phyloP scores from a whole-genome alignment of 2,329 filamentous ascomycete species.

The Cryphonectria naterciae region DNA sequence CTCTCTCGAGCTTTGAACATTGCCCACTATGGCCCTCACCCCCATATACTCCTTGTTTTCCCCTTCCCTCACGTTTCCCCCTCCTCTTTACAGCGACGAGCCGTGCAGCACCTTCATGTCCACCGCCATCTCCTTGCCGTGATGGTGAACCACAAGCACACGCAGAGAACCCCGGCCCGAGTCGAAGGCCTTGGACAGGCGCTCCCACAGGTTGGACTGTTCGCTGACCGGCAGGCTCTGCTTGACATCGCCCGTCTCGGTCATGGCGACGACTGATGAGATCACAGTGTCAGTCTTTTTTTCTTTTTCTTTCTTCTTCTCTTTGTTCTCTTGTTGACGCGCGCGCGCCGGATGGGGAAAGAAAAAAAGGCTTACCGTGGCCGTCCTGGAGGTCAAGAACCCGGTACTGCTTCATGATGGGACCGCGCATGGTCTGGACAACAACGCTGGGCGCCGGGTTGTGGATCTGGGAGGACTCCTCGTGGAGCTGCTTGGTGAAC shows the following conservation, averaged over 20 bases:
- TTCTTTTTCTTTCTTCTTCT: too few species aligned
- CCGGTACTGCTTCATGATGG: conserved; percentile 99
- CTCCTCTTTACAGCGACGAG: conserved; percentile 60
- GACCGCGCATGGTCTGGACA: conserved; percentile 99
- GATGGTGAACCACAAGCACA: conserved; percentile 93
- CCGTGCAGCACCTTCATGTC: conserved; percentile 99
- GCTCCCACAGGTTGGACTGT: conserved; percentile 85
- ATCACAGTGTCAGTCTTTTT: conserved; percentile 16
- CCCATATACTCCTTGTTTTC: too few species aligned
- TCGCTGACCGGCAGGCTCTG: conserved; percentile 90
- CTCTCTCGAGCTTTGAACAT: neutral
- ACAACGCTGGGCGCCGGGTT: conserved; percentile 96
- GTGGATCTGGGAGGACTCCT: conserved; percentile 97
- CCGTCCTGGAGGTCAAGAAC: conserved; percentile 95
- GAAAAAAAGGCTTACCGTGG: conserved; percentile 51
- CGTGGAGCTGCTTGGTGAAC: conserved; percentile 99
- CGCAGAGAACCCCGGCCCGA: conserved; percentile 92
- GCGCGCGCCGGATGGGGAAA: neutral
- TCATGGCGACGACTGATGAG: conserved; percentile 84
- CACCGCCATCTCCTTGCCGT: conserved; percentile 90
- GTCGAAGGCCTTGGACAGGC: conserved; percentile 83
- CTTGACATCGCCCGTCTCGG: conserved; percentile 98
- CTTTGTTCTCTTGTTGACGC: neutral
- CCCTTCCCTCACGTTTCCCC: neutral
- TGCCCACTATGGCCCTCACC: neutral